These are phyloP conservation scores for Platanthera guangdongensis DNA, from an alignment of 106 monocot species.

Conservation along the genomic window DNA sequence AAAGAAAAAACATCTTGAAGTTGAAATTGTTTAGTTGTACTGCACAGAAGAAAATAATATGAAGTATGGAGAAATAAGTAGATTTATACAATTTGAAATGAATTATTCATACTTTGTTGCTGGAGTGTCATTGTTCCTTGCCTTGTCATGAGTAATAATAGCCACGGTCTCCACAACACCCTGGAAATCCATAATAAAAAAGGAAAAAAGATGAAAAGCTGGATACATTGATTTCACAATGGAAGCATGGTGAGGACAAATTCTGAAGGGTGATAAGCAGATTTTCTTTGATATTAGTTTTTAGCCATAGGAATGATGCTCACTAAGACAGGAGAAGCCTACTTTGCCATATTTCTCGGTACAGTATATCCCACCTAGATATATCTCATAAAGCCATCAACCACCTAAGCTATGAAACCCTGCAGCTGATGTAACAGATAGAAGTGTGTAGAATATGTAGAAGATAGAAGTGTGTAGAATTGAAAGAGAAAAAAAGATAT, in stretches of 20 bases:
- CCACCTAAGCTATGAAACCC: neutral
- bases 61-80: neutral
- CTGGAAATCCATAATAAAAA: conserved; percentile 24
- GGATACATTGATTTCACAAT: neutral
- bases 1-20: conserved; percentile 73
- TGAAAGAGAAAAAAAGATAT: too few relatives aligned
- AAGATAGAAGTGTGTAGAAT: too few relatives aligned
- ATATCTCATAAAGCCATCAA: neutral
- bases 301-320: neutral
- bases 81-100: conserved; percentile 7
- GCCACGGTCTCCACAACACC: conserved; percentile 93
- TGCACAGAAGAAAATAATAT: conserved; percentile 18
- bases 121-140: conserved; percentile 70
- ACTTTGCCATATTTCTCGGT: neutral
- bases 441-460: too few relatives aligned
- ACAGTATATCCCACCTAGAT: neutral
- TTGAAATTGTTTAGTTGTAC: conserved; percentile 68
- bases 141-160: conserved; percentile 83
- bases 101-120: conserved; percentile 47
- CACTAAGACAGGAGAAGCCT: neutral
- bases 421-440: neutral
- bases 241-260: neutral
- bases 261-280: neutral
- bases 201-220: neutral
- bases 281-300: neutral